Conservation (phyloP, 2,329 filamentous ascomycete species). For the Aspergillus texensis region DNA sequence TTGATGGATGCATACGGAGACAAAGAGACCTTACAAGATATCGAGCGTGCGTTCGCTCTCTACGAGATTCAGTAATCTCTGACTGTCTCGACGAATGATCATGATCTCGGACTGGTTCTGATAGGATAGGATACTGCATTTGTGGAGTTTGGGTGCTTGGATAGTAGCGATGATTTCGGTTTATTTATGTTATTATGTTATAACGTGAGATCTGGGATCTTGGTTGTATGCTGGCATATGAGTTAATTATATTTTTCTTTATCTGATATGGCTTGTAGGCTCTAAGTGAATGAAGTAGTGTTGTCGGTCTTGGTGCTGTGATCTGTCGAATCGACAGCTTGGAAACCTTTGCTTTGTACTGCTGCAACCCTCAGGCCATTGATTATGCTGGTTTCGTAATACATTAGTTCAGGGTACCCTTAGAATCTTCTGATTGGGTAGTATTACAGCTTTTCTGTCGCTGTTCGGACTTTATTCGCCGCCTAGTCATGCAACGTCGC, state of each 20-base stretch:
- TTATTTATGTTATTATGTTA: neutral
- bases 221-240: neutral
- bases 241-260: neutral
- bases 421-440: neutral
- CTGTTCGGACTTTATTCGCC: neutral
- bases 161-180: neutral
- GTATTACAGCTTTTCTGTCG: neutral
- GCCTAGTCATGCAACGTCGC: neutral
- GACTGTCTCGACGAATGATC: neutral
- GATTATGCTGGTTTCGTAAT: neutral
- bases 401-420: too few relatives aligned
- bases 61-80: conserved; percentile 43
- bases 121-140: neutral
- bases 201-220: neutral
- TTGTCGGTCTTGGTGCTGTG: neutral
- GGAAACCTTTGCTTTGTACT: neutral
- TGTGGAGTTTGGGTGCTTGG: neutral
- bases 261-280: neutral
- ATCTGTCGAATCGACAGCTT: neutral
- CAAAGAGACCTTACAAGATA: conserved; percentile 45
- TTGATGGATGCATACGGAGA: conserved; percentile 53
- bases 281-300: neutral
- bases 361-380: neutral
- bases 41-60: conserved; percentile 48
- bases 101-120: neutral